Percentiles rank a stretch among this genome's conserved stretches.
Conservation (phyloP, 345 rosid genomes). For the Kandelia obovata region DNA sequence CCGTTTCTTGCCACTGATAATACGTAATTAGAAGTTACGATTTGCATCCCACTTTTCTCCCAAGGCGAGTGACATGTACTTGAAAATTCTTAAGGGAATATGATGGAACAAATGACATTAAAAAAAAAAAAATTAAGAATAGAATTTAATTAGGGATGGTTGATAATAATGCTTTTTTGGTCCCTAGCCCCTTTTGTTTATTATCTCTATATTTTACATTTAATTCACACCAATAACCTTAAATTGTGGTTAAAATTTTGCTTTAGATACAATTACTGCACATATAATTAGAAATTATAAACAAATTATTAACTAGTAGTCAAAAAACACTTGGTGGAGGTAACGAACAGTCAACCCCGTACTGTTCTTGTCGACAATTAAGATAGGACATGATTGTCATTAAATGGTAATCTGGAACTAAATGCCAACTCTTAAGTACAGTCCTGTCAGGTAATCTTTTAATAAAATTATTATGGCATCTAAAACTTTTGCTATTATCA, state of each 20-base stretch:
- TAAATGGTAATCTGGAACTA: neutral
- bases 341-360: constrained; percentile 1
- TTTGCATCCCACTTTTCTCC: neutral
- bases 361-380: neutral
- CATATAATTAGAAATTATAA: too few relatives aligned
- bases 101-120: neutral
- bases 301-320: too few relatives aligned
- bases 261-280: too few relatives aligned
- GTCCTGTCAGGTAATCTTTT: neutral
- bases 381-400: constrained; percentile 23
- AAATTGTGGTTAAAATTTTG: too few relatives aligned
- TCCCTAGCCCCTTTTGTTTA: too few relatives aligned
- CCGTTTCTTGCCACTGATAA: constrained; percentile 11
- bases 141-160: too few relatives aligned
- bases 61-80: neutral
- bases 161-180: too few relatives aligned
- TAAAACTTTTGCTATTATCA: too few relatives aligned
- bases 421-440: constrained; percentile 4
- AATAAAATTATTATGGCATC: too few relatives aligned
- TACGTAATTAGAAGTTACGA: neutral
- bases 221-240: too few relatives aligned
- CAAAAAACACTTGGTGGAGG: neutral
- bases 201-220: too few relatives aligned
- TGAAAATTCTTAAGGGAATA: too few relatives aligned
- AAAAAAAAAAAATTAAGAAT: neutral